phyloP scores from a whole-genome alignment of 768 basidiomycete genomes.

The Leucocoprinus birnbaumii region DNA sequence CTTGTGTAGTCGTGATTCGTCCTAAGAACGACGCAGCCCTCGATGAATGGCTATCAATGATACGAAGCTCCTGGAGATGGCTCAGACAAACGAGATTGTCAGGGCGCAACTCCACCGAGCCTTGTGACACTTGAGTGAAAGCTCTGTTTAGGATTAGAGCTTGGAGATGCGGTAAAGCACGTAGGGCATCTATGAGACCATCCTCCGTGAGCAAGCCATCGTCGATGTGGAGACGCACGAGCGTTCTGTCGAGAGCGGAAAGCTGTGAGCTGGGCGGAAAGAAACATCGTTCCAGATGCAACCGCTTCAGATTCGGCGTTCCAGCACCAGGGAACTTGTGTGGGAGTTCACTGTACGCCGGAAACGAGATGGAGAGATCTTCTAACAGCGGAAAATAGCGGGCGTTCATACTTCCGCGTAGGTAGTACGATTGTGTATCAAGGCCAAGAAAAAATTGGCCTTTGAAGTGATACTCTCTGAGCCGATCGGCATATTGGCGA shows the following conservation, averaged over 20 bases:
- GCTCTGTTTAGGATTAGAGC: background rate
- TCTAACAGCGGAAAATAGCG: background rate
- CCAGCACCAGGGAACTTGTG: background rate
- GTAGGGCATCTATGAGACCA: background rate
- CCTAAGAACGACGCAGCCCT: background rate
- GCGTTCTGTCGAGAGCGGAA: background rate
- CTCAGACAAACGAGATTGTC: background rate
- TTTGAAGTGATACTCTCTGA: background rate
- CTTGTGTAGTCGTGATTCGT: background rate
- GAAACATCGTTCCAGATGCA: background rate
- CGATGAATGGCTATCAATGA: background rate
- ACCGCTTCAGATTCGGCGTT: background rate
- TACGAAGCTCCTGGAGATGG: background rate
- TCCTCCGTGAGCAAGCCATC: background rate
- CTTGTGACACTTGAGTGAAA: background rate
- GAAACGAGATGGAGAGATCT: background rate
- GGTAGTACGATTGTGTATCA: background rate
- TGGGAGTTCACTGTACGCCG: background rate
- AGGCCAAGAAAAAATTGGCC: background rate
- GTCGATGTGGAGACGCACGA: background rate
- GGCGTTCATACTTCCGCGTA: background rate
- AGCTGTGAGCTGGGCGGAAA: background rate
- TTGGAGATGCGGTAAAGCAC: background rate
- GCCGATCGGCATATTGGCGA: background rate
- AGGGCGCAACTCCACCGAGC: background rate